Evolutionary conservation across 371 early-diverging fungal species (phyloP).

Genomic region (Apophysomyces elegans): DNA sequence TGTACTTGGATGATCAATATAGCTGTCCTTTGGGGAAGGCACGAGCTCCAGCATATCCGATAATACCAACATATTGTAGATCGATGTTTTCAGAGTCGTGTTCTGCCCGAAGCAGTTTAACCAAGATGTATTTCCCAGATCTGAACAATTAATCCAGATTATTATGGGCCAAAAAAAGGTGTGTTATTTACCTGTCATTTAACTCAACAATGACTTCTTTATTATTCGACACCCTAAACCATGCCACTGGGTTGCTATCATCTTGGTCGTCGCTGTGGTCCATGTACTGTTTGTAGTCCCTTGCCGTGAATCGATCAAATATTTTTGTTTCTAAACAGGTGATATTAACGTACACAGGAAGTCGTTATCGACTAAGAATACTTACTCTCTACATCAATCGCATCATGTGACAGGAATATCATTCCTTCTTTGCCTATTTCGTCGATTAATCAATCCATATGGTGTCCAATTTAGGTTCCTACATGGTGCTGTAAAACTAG

Average conservation of each 20-base stretch:
- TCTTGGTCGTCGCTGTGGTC: constrained; percentile 15
- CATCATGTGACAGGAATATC: constrained; percentile 33
- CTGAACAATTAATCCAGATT: constrained; percentile 12
- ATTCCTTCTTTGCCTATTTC: constrained; percentile 36
- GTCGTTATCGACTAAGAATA: neutral
- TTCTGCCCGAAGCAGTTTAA: constrained; percentile 36
- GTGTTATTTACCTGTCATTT: constrained; percentile 13
- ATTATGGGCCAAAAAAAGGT: neutral
- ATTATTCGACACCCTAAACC: constrained; percentile 27
- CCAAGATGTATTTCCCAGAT: constrained; percentile 31
- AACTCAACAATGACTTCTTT: constrained; percentile 19
- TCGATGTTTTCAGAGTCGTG: constrained; percentile 38
- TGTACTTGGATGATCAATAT: constrained; percentile 1
- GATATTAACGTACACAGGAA: neutral
- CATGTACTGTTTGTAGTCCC: constrained; percentile 21
- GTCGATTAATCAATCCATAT: neutral
- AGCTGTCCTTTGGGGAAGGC: constrained; percentile 23
- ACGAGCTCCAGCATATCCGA: constrained; percentile 35
- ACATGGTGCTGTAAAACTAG: constrained; percentile 38
- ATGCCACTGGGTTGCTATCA: constrained; percentile 32
- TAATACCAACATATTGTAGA: constrained; percentile 37
- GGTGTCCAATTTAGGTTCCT: neutral
- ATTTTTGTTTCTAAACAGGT: constrained; percentile 18
- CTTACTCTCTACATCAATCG: constrained; percentile 30
- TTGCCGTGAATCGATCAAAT: constrained; percentile 28